Evolutionary conservation across 1,139 yeast species (phyloP).

Genomic region (Lodderomyces parapsilosis): DNA sequence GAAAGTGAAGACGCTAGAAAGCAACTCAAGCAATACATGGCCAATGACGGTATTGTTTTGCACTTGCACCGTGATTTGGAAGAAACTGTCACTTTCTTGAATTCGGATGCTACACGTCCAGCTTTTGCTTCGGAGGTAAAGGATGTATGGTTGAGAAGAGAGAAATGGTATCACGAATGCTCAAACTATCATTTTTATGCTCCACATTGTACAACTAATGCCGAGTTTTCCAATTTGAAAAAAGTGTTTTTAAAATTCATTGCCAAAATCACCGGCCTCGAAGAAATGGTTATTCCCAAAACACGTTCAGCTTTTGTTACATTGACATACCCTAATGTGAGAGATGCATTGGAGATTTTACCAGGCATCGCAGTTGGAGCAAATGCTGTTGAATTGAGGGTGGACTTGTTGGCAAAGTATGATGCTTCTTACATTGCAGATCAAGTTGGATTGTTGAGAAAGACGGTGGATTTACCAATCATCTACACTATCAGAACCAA

Average conservation of each 20-base stretch:
- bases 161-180: conserved; percentile 75
- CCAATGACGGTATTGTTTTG: conserved; percentile 71
- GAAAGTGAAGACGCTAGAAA: conserved; percentile 72
- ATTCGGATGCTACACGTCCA: conserved; percentile 81
- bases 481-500: conserved; percentile 77
- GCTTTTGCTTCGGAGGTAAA: conserved; percentile 77
- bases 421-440: conserved; percentile 60
- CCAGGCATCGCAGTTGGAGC: conserved; percentile 61
- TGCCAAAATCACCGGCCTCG: conserved; percentile 62
- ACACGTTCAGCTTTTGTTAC: conserved; percentile 71
- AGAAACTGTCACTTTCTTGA: conserved; percentile 73
- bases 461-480: conserved; percentile 64
- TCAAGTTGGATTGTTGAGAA: conserved; percentile 71
- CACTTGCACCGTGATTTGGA: conserved; percentile 88
- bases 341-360: conserved; percentile 41
- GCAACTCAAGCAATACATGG: conserved; percentile 52
- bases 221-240: conserved; percentile 58
- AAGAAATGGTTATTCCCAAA: conserved; percentile 42
- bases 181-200: conserved; percentile 79
- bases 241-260: conserved; percentile 59
- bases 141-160: conserved; percentile 82
- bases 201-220: conserved; percentile 59
- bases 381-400: conserved; percentile 80
- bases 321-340: conserved; percentile 60
- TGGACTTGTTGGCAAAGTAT: conserved; percentile 59